phyloP scores from a whole-genome alignment of 2,329 filamentous ascomycete genomes.

The Claviceps lovelessii region DNA sequence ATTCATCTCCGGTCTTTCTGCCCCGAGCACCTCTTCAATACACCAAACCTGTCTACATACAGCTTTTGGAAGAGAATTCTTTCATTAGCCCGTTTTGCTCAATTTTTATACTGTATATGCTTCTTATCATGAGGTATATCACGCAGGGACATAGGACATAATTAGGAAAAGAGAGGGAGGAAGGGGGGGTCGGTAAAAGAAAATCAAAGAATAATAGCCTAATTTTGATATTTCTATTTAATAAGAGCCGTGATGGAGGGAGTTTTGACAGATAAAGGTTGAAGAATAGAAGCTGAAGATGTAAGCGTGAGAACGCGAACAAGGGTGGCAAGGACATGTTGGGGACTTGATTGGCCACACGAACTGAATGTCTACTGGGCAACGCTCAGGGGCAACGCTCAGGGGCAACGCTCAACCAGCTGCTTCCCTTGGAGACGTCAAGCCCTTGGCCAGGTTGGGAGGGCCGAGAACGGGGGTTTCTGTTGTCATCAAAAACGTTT shows the following conservation, averaged over 20 bases:
- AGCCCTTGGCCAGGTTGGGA: background rate
- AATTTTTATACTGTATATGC: too few species aligned
- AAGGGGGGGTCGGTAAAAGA: too few species aligned
- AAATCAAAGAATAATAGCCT: background rate
- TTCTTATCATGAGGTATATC: too few species aligned
- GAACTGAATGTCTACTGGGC: background rate
- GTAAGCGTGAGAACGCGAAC: background rate
- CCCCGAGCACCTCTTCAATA: background rate
- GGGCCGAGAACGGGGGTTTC: background rate
- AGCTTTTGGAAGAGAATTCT: too few species aligned
- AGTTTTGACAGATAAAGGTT: background rate
- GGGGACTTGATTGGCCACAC: background rate
- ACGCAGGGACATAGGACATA: too few species aligned
- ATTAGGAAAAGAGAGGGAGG: too few species aligned
- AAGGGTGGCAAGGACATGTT: background rate
- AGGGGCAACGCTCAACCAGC: background rate
- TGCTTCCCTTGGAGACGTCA: too few species aligned
- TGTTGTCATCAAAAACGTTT: background rate
- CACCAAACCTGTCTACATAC: background rate
- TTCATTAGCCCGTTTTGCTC: too few species aligned
- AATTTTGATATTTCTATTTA: background rate
- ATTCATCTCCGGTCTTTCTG: too few species aligned
- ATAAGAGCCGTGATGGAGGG: background rate
- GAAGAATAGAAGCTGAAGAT: background rate
- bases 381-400: too few species aligned